Percentiles rank a stretch among this genome's conserved stretches.
phyloP scores from a whole-genome alignment of 2,329 filamentous ascomycete species.

The Paracoccidioides lutzii region DNA sequence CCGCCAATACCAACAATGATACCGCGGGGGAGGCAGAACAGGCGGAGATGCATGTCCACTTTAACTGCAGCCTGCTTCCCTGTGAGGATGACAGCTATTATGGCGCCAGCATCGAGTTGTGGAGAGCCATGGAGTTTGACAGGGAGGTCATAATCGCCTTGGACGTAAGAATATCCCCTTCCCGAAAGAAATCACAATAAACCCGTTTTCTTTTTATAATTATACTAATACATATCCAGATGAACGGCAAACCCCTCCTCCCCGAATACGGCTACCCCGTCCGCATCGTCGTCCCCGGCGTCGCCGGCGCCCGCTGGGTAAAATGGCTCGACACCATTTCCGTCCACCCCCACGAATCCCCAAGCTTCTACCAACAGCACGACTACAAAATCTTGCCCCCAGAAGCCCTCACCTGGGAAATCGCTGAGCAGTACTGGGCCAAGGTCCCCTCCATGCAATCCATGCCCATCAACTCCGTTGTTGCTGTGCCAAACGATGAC shows the following conservation, averaged over 20 bases:
- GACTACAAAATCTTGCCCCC: conserved; percentile 49
- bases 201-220: background rate
- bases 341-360: conserved; percentile 38
- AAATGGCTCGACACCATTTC: conserved; percentile 46
- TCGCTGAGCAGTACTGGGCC: conserved; percentile 42
- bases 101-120: conserved; percentile 42
- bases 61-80: conserved; percentile 41
- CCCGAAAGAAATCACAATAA: too few species aligned
- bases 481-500: conserved; percentile 36
- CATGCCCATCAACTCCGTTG: conserved; percentile 45
- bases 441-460: conserved; percentile 39
- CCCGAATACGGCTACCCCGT: conserved; percentile 42
- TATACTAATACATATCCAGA: conserved; percentile 18
- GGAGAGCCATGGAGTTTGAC: conserved; percentile 31
- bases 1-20: background rate
- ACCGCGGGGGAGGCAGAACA: conserved; percentile 8
- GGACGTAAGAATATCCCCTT: conserved; percentile 23
- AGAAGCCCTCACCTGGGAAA: conserved; percentile 35
- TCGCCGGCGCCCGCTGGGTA: conserved; percentile 41
- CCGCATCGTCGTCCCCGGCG: conserved; percentile 40
- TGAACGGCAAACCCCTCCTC: conserved; percentile 38
- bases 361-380: conserved; percentile 44
- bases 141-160: conserved; percentile 38
- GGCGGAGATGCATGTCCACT: conserved; percentile 39
- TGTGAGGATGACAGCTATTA: conserved; percentile 48